A percentile compares a stretch with the other conserved stretches of the same genome.
phyloP scores from a whole-genome alignment of 164 flowering plant species.

The Liriodendron chinense region DNA sequence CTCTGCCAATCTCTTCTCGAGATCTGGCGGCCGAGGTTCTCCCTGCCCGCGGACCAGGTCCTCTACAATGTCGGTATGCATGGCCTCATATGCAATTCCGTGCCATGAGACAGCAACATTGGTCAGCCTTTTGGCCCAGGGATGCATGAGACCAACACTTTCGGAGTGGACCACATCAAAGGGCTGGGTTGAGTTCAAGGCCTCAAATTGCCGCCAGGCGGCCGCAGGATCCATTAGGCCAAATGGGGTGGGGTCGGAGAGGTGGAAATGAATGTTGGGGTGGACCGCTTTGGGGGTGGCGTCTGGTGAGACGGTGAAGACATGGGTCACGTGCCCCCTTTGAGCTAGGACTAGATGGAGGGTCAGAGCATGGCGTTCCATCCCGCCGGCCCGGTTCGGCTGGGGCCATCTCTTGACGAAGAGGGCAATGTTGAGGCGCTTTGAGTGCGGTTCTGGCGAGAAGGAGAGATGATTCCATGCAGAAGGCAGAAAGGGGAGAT shows the following conservation, averaged over 20 bases:
- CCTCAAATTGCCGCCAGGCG: conserved; percentile 55
- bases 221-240: conserved; percentile 55
- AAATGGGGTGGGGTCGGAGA: conserved; percentile 47
- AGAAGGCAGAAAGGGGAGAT: conserved; percentile 39
- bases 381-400: conserved; percentile 45
- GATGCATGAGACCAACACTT: conserved; percentile 48
- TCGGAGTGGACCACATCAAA: conserved; percentile 33
- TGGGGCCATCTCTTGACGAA: conserved; percentile 72
- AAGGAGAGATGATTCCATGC: conserved; percentile 73
- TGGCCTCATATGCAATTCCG: conserved; percentile 74
- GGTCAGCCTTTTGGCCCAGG: conserved; percentile 38
- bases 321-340: conserved; percentile 30
- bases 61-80: conserved; percentile 70
- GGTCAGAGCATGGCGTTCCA: conserved; percentile 75
- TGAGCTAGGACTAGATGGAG: conserved; percentile 46
- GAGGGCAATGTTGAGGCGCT: conserved; percentile 59
- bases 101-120: conserved; percentile 75
- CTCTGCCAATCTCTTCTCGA: conserved; percentile 25
- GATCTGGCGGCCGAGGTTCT: conserved; percentile 25
- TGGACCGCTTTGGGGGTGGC: conserved; percentile 15
- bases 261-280: conserved; percentile 48
- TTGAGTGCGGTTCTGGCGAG: conserved; percentile 35
- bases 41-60: conserved; percentile 47
- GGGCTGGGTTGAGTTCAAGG: conserved; percentile 40
- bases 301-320: conserved; percentile 21